Evolutionary conservation across 2,329 filamentous ascomycete species (phyloP), one percentile per base, ranked within the genome.

Genomic region (Verticillium tricorpus): DNA sequence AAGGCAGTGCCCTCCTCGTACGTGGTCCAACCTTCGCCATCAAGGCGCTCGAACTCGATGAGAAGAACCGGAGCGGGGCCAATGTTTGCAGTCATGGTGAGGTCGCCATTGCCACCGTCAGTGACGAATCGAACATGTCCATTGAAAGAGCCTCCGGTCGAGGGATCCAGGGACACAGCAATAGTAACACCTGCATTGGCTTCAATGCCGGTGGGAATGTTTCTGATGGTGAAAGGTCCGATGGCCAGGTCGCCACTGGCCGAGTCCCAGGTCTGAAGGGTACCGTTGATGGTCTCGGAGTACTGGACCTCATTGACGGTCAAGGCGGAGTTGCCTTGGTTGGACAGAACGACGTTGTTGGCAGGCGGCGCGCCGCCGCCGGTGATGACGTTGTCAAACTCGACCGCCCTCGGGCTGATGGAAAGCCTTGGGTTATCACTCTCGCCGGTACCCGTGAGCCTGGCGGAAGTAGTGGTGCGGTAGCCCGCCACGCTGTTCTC

Each of bases 31-130:
- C 75, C 76, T 2, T 68, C 71, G 2, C 78, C 82, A 66, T 86
- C 82, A 0, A 74, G 68, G 0, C 75, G 81, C 67, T 87, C 80
- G 68, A 86, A 87, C 66, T 86, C 80, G 4, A 87, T 69, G 1
- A 83, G 68, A 0, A 82, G 82, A 0, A 72, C 72, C 0, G 85
- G 80, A 0, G 79, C 71, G 1, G 78, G 77, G 0, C 82, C 83
- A 8, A 83, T 78, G 1, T 78, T 76, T 15, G 76, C 84, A 0
- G 81, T 72, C 15, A 86, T 73, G 32, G 78, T 77, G 12, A 86
- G 72, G 0, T 78, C 74, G 15, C 76, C 74, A 55, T 72, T 79
- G 0, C 85, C 85, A 11, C 84, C 84, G 59, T 75, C 73, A 0
- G 83, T 81, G 15, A 69, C 67, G 3, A 85, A 74, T 19, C 73